A percentile compares a stretch with the other conserved stretches of the same genome.
Evolutionary conservation across 306 rosid species (phyloP).

Genomic region (Carpinus fangiana): DNA sequence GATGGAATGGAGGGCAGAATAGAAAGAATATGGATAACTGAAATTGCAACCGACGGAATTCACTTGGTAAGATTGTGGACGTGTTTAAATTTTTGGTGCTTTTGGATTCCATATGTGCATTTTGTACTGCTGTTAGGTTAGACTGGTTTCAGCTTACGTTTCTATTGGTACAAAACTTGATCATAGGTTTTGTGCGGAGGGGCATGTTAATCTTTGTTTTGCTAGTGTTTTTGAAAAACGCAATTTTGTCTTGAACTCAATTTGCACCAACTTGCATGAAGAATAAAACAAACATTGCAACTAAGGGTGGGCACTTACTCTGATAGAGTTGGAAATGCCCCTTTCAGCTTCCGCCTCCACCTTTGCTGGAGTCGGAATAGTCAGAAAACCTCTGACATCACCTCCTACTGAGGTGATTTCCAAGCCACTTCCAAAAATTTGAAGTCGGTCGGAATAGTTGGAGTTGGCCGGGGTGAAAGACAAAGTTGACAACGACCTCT

Average conservation of each 20-base stretch:
- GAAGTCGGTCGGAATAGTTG: too few relatives aligned
- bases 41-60: constrained; percentile 83
- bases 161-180: neutral
- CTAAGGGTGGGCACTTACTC: too few relatives aligned
- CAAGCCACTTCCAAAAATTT: too few relatives aligned
- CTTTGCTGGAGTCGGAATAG: too few relatives aligned
- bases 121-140: neutral
- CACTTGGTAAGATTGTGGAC: constrained; percentile 67
- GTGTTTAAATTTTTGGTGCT: constrained; percentile 19
- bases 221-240: too few relatives aligned
- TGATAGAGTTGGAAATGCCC: too few relatives aligned
- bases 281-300: too few relatives aligned
- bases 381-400: too few relatives aligned
- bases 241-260: neutral
- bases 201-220: neutral
- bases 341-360: too few relatives aligned
- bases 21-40: constrained; percentile 97
- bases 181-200: neutral
- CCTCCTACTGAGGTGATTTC: too few relatives aligned
- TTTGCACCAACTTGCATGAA: neutral
- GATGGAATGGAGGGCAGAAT: constrained; percentile 83
- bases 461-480: too few relatives aligned
- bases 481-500: too few relatives aligned
- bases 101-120: constrained; percentile 18
- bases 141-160: constrained; percentile 3